Evolutionary conservation across 1,284 basidiomycete species (phyloP).

Genomic region (Mycosarcoma maydis): DNA sequence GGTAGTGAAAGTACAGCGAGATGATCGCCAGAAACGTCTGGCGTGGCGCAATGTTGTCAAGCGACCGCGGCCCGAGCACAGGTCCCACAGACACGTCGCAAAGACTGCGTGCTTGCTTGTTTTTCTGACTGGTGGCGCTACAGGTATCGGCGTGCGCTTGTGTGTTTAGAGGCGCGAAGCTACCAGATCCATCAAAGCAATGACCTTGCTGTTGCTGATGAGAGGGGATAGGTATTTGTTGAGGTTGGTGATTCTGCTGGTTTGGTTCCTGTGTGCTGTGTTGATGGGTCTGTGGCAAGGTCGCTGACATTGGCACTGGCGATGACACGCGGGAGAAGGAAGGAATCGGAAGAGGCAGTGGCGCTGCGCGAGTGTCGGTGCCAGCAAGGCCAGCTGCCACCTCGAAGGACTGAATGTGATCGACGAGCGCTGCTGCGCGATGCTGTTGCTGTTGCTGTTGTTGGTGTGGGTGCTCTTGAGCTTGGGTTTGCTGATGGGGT

Average conservation of each 20-base stretch:
- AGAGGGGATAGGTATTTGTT: too few species aligned
- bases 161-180: neutral
- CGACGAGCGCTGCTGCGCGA: conserved; percentile 4
- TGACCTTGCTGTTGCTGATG: neutral
- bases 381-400: conserved; percentile 10
- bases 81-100: conserved; percentile 38
- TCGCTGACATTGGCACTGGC: conserved; percentile 9
- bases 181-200: neutral
- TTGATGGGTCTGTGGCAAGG: conserved; percentile 10
- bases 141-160: neutral
- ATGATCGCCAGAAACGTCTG: conserved; percentile 51
- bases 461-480: neutral
- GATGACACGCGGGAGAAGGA: conserved; percentile 37
- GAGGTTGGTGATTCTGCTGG: neutral
- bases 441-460: neutral
- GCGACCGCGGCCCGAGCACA: conserved; percentile 42
- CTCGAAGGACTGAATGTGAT: conserved; percentile 23
- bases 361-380: conserved; percentile 5
- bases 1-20: conserved; percentile 51
- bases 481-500: conserved; percentile 1
- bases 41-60: conserved; percentile 53
- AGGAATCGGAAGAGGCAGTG: conserved; percentile 26
- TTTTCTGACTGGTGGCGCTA: conserved; percentile 1
- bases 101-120: conserved; percentile 8
- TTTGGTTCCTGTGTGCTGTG: neutral